Percentiles rank a stretch among this genome's conserved stretches.
Conservation (phyloP, 2,329 filamentous ascomycete genomes). For the Aspergillus persii region DNA sequence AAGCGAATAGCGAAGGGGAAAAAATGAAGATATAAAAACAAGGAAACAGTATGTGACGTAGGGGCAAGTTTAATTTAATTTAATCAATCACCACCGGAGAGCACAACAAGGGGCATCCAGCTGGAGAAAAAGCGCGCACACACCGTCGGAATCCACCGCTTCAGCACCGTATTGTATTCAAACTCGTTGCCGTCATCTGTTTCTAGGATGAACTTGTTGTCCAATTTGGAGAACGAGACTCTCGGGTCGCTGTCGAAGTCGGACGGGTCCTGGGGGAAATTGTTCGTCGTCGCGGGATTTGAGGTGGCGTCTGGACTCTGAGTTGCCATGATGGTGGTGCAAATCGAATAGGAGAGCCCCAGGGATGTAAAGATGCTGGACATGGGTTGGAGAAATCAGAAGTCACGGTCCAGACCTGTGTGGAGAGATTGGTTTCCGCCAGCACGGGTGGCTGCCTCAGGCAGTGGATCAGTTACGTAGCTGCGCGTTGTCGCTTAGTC, state of each 20-base stretch:
- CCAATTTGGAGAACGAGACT: conserved; percentile 81
- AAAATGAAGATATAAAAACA: conserved; percentile 2
- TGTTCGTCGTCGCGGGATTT: conserved; percentile 19
- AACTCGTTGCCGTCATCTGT: conserved; percentile 82
- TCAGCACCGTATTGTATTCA: conserved; percentile 70
- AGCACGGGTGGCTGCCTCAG: neutral
- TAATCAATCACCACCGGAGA: conserved; percentile 12
- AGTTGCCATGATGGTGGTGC: conserved; percentile 22
- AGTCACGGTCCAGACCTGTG: neutral
- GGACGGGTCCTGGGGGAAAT: conserved; percentile 56
- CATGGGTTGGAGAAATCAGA: neutral
- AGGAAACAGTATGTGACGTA: neutral
- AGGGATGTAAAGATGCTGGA: neutral
- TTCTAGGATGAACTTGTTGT: conserved; percentile 79
- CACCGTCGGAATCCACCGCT: conserved; percentile 72
- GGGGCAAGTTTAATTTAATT: conserved; percentile 3
- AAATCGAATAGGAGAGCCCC: neutral
- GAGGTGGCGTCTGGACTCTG: conserved; percentile 17
- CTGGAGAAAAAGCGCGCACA: conserved; percentile 26
- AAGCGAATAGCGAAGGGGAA: conserved; percentile 1
- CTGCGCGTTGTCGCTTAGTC: neutral
- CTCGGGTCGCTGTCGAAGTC: conserved; percentile 76
- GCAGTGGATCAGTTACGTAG: neutral
- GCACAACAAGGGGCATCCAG: conserved; percentile 14
- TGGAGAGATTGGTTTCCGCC: neutral